Evolutionary conservation across 768 basidiomycete genomes (phyloP).

Genomic region (Tulasnella sp.): DNA sequence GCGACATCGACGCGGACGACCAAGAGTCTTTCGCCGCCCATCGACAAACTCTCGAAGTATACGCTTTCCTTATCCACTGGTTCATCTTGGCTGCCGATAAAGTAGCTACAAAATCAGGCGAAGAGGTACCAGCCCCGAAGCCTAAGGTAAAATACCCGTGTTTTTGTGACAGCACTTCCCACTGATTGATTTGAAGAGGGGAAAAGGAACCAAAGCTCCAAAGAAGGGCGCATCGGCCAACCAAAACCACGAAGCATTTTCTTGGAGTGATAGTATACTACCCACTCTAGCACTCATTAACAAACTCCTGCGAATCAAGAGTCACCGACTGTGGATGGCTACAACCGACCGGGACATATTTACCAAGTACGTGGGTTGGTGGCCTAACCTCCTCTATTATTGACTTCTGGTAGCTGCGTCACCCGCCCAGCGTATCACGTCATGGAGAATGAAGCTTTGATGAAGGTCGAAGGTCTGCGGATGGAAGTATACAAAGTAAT

Average conservation of each 20-base stretch:
- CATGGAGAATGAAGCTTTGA: conserved; percentile 72
- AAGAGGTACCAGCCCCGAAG: conserved; percentile 34
- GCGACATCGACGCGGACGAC: conserved; percentile 53
- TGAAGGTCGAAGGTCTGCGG: conserved; percentile 66
- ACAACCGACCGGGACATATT: conserved; percentile 77
- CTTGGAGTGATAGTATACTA: conserved; percentile 70
- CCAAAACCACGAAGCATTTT: conserved; percentile 34
- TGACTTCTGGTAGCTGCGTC: conserved; percentile 48
- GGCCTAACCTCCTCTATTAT: background rate
- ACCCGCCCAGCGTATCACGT: conserved; percentile 80
- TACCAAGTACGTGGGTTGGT: conserved; percentile 47
- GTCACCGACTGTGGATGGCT: conserved; percentile 82
- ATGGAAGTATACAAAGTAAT: conserved; percentile 76
- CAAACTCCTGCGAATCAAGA: conserved; percentile 52
- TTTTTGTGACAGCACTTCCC: background rate
- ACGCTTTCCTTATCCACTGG: conserved; percentile 87
- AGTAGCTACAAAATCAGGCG: conserved; percentile 43
- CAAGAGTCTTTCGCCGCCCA: conserved; percentile 47
- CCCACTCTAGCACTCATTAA: conserved; percentile 54
- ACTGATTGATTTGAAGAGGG: conserved; percentile 34
- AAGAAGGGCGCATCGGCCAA: conserved; percentile 28
- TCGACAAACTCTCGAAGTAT: conserved; percentile 73
- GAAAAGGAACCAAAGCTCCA: conserved; percentile 30
- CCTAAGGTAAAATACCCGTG: conserved; percentile 19
- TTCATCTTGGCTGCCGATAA: conserved; percentile 74